Base-by-base conservation (phyloP, 2,329 filamentous ascomycete genomes). In the Diaporthe amygdali region DNA sequence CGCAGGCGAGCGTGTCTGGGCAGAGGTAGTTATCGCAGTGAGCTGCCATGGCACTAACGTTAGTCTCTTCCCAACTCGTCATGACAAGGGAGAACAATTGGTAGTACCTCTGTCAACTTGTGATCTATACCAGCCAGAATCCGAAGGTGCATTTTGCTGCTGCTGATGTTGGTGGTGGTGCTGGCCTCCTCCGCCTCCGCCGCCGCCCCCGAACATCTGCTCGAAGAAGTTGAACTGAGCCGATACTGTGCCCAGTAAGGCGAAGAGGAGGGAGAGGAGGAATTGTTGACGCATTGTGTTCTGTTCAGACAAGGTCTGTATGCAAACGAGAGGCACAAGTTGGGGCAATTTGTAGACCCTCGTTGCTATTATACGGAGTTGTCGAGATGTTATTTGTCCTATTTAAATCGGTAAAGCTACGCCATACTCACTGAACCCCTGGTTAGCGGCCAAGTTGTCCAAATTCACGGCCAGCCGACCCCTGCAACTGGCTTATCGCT, bases 171-270 rank as follows among this genome's bases (percentile, higher is more conserved):
- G 82, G 75, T 90, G 88, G 70, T 89, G 85, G 15, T 86, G 83
- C 22, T 79, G 77, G 7, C 51, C 51, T 14, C 59, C 77, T 75
- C 71, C 73, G 14, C 80, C 78, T 55, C 79, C 80, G 55, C 80
- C 81, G 73, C 83, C 83, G 75, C 89, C 89, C 76, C 90, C 88
- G 81, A 99, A 98, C 94, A 98, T 97, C 78, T 98, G 94, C 81
- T 98, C 95, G 84, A 98, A 99, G 89, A 99, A 97, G 79, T 94
- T 93, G 82, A 98, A 98, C 83, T 98, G 96, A 14, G 94, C 94
- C 70, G 88, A 84, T 5, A 87, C 90, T 20, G 89, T 82, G 73
- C 89, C 83, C 71, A 94, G 79, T 34, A 94, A 81, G 63, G 93
- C 83, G 20, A 94, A 79, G 25, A 90, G 41, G 4, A 73, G 64